phyloP scores from a whole-genome alignment of 129 eudicot species.

The Cynara cardunculus region DNA sequence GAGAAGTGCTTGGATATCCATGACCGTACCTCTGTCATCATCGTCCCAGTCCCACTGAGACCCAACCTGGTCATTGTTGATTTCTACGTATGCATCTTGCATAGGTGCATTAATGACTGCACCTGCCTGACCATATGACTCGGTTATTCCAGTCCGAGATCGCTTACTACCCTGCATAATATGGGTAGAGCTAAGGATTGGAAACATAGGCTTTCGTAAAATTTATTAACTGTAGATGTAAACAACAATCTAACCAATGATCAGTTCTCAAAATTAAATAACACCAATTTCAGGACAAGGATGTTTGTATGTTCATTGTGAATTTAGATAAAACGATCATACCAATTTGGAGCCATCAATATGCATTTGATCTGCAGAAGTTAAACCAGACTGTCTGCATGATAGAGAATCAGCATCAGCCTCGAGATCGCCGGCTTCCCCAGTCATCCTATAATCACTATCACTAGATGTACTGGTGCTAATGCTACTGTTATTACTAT shows the following conservation, averaged over 20 bases:
- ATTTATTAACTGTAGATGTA: not conserved
- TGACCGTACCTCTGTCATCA: conserved; percentile 71
- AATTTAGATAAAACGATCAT: not conserved
- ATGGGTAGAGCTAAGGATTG: not conserved
- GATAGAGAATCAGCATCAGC: conserved; percentile 96
- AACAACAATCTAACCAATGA: not conserved
- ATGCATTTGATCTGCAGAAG: conserved; percentile 60
- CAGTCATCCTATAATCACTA: conserved; percentile 58
- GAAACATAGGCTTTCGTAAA: not conserved
- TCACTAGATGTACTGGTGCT: conserved; percentile 89
- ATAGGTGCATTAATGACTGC: conserved; percentile 40
- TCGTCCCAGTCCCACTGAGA: conserved; percentile 90
- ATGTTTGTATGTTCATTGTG: not conserved
- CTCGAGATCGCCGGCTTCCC: conserved; percentile 72
- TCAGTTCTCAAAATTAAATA: not conserved
- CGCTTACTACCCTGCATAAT: conserved; percentile 75
- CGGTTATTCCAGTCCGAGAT: conserved; percentile 62
- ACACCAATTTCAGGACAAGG: not conserved
- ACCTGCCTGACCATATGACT: conserved; percentile 75
- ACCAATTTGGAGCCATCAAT: conserved; percentile 71
- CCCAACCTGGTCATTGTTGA: conserved; percentile 63
- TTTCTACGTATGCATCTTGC: conserved; percentile 47
- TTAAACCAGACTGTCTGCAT: conserved; percentile 79
- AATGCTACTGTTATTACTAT: conserved; percentile 89
- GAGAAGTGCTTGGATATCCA: conserved; percentile 95